Evolutionary conservation across 2,329 filamentous ascomycete genomes (phyloP).

Genomic region (Hansfordia pulvinata): DNA sequence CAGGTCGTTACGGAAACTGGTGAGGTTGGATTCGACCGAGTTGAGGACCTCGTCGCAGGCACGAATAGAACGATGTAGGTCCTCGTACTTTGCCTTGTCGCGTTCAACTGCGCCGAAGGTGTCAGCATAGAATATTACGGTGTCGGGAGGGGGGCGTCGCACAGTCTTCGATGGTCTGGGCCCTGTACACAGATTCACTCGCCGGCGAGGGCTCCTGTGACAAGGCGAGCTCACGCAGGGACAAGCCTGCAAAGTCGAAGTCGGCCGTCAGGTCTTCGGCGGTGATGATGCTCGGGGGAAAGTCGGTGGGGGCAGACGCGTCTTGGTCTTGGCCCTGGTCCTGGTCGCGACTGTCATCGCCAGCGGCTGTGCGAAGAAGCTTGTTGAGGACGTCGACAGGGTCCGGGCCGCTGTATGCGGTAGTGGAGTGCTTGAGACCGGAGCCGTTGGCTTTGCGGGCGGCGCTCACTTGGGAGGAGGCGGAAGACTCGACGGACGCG

Average conservation of each 20-base stretch:
- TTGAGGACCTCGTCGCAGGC: conserved; percentile 88
- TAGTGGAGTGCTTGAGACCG: conserved; percentile 45
- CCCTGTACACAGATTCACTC: conserved; percentile 24
- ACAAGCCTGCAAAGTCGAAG: conserved; percentile 68
- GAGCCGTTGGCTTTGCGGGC: conserved; percentile 55
- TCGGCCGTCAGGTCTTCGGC: conserved; percentile 46
- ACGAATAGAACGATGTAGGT: conserved; percentile 76
- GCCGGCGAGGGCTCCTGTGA: conserved; percentile 13
- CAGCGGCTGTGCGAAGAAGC: conserved; percentile 20
- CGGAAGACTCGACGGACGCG: conserved; percentile 62
- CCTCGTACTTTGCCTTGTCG: conserved; percentile 76
- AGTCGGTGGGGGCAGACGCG: conserved; percentile 3
- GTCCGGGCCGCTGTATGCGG: conserved; percentile 42
- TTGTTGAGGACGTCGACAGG: conserved; percentile 55
- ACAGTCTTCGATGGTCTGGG: conserved; percentile 63
- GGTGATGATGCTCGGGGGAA: conserved; percentile 16
- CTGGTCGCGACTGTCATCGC: background rate
- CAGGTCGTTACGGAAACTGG: conserved; percentile 86
- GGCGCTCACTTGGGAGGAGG: conserved; percentile 55
- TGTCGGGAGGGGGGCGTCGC: too few relatives aligned
- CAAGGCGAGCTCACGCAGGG: conserved; percentile 56
- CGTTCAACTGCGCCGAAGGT: conserved; percentile 45
- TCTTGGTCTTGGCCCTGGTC: conserved; percentile 1
- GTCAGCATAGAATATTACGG: conserved; percentile 9
- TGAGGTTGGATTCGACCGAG: conserved; percentile 85